Percentiles rank a stretch among this genome's conserved stretches.
phyloP scores from a whole-genome alignment of 1,284 basidiomycete species.

The Hemileia vastatrix region DNA sequence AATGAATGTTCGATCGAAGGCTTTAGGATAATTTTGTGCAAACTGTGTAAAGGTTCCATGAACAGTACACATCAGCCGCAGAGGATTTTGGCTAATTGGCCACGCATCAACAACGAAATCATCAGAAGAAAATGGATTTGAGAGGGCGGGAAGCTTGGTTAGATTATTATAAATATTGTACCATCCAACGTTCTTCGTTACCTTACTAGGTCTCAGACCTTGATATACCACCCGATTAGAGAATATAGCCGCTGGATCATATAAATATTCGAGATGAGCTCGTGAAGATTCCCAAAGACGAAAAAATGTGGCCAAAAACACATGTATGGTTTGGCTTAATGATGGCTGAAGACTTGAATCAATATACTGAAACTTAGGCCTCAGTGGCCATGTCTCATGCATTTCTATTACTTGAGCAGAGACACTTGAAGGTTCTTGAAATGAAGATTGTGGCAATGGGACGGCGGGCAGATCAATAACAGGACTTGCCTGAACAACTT shows the following conservation, averaged over 20 bases:
- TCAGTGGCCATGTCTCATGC: conserved; percentile 17
- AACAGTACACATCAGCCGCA: conserved; percentile 3
- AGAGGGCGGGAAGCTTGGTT: conserved; percentile 19
- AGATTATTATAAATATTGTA: conserved; percentile 10
- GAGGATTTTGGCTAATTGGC: conserved; percentile 3
- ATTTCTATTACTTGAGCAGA: neutral
- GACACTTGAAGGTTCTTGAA: neutral
- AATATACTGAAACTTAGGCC: neutral
- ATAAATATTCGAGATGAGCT: conserved; percentile 12
- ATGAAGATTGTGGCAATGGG: neutral
- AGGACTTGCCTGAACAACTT: neutral
- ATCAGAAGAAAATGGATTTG: conserved; percentile 14
- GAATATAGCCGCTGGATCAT: conserved; percentile 19
- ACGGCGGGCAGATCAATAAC: no score
- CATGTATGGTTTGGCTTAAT: conserved; percentile 8
- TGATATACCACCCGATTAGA: conserved; percentile 20
- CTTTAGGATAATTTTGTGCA: conserved; percentile 7
- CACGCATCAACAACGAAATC: conserved; percentile 17
- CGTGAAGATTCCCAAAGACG: conserved; percentile 22
- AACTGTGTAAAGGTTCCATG: conserved; percentile 22
- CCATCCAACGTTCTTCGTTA: conserved; percentile 22
- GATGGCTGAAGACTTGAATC: conserved; percentile 3
- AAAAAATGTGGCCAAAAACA: conserved; percentile 23
- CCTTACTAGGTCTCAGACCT: conserved; percentile 8
- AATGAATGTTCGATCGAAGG: conserved; percentile 19